A percentile compares a stretch with the other conserved stretches of the same genome.
phyloP scores from a whole-genome alignment of 176 grass and related monocot species.

The Otatea glauca region DNA sequence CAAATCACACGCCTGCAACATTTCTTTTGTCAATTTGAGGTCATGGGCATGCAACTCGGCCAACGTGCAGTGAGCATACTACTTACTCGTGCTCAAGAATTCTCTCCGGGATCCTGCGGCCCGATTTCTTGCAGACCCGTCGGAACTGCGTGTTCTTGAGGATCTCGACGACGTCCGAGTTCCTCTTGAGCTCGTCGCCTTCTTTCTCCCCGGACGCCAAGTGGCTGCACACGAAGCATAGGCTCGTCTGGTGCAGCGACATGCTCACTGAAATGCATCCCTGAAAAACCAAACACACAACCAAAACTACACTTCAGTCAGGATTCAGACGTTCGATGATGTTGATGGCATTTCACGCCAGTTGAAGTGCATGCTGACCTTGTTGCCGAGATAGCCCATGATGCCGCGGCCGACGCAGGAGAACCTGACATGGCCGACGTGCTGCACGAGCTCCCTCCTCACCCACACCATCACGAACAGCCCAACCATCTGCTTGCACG shows the following conservation, averaged over 20 bases:
- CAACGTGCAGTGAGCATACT: neutral
- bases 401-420: constrained; percentile 83
- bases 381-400: constrained; percentile 94
- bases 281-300: constrained; percentile 35
- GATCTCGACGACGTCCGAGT: constrained; percentile 86
- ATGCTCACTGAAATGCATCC: constrained; percentile 94
- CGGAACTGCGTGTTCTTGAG: constrained; percentile 80
- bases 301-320: neutral
- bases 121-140: constrained; percentile 60
- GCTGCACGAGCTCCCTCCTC: constrained; percentile 65
- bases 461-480: constrained; percentile 88
- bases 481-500: constrained; percentile 93
- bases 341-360: too few species aligned
- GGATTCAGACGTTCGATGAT: neutral
- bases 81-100: constrained; percentile 95
- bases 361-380: constrained; percentile 46
- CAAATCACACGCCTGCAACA: constrained; percentile 69
- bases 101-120: constrained; percentile 58
- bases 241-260: constrained; percentile 80
- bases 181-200: constrained; percentile 82
- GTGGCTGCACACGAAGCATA: constrained; percentile 96
- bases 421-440: constrained; percentile 76
- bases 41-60: neutral
- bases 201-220: constrained; percentile 96
- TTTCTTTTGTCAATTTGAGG: neutral